phyloP scores from a whole-genome alignment of 2,329 filamentous ascomycete species.

The Lecanicillium sp. region DNA sequence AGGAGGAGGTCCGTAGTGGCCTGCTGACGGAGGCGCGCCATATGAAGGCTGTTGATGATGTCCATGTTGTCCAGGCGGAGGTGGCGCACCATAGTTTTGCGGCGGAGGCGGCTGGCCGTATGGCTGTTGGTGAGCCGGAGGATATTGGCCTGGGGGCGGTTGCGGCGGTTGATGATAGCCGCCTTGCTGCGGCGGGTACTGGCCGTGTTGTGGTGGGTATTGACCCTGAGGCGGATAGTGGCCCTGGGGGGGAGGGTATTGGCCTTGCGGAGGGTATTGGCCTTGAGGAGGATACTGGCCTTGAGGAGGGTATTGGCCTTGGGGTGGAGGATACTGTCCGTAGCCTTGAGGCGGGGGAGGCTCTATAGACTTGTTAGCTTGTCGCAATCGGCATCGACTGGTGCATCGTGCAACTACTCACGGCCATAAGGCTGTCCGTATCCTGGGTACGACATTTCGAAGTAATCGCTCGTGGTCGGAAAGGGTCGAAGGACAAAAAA shows the following conservation, averaged over 20 bases:
- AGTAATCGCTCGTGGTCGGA: no score
- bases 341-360: conserved; percentile 30
- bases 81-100: conserved; percentile 21
- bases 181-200: conserved; percentile 25
- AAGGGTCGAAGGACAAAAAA: no score
- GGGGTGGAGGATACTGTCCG: conserved; percentile 24
- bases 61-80: conserved; percentile 15
- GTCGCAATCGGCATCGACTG: neutral
- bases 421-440: conserved; percentile 26
- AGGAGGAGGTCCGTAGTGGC: conserved; percentile 30
- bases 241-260: conserved; percentile 26
- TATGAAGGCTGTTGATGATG: conserved; percentile 10
- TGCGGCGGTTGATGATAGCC: conserved; percentile 19
- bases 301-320: conserved; percentile 9
- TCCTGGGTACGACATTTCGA: conserved; percentile 27
- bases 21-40: conserved; percentile 18
- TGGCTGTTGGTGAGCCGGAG: conserved; percentile 17
- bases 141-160: conserved; percentile 16
- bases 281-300: no score
- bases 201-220: conserved; percentile 23
- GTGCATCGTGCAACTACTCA: conserved; percentile 16
- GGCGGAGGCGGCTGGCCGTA: conserved; percentile 16
- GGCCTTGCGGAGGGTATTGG: no score
- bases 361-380: conserved; percentile 12
- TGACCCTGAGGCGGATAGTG: conserved; percentile 19